Evolutionary conservation across 2,329 filamentous ascomycete genomes (phyloP).

Genomic region (Arthrobotrys sphaeroides): DNA sequence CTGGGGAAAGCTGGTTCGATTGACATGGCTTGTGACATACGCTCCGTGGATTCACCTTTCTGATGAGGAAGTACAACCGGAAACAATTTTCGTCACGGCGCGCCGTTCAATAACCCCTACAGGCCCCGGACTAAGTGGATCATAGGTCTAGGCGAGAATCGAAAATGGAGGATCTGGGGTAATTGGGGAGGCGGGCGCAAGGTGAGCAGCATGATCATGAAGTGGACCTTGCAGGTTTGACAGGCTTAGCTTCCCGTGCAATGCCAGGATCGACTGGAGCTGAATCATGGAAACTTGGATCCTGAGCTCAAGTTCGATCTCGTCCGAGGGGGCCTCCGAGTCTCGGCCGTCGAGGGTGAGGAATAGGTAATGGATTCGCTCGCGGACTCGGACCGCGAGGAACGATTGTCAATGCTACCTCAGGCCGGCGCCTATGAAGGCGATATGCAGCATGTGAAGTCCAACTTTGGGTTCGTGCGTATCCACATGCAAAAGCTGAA

Average conservation of each 20-base stretch:
- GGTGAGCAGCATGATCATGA: slow-evolving; percentile 12
- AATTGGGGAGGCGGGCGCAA: slow-evolving; percentile 14
- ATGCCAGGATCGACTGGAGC: slow-evolving; percentile 6
- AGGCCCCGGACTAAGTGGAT: neutral
- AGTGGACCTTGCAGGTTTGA: slow-evolving; percentile 13
- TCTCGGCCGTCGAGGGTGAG: slow-evolving; percentile 11
- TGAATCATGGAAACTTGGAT: slow-evolving; percentile 10
- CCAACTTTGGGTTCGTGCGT: slow-evolving; percentile 21
- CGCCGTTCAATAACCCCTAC: neutral
- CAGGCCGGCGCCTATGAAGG: neutral
- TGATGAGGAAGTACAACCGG: slow-evolving; percentile 40
- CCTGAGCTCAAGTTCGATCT: neutral
- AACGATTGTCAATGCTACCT: neutral
- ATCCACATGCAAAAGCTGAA: slow-evolving; percentile 30
- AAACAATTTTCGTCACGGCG: slow-evolving; percentile 40
- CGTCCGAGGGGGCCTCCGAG: slow-evolving; percentile 29
- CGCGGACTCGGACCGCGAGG: neutral
- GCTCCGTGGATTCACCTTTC: slow-evolving; percentile 37
- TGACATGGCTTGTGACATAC: slow-evolving; percentile 37
- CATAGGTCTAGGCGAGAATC: slow-evolving; percentile 33
- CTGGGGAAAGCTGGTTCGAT: slow-evolving; percentile 30
- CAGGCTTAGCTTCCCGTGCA: slow-evolving; percentile 15
- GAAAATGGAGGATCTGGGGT: slow-evolving; percentile 20
- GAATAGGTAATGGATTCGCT: slow-evolving; percentile 5
- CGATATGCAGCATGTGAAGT: slow-evolving; percentile 38